Evolutionary conservation across 306 rosid species (phyloP), one percentile per base, ranked within the genome.

Genomic region (Vigna radiata): DNA sequence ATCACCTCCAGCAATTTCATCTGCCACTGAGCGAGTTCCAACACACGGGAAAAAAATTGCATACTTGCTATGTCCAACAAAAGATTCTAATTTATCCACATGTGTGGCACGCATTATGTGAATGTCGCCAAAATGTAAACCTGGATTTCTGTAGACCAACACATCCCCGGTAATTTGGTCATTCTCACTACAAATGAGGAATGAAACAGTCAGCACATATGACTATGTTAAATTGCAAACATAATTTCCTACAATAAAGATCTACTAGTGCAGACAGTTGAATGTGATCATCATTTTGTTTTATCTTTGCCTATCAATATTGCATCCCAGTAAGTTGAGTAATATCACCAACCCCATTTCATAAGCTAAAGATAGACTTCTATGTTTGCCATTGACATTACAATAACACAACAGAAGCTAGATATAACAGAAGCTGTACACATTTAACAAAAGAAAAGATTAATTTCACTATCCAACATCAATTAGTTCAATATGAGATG

Each of bases 1-100:
- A 84, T 94, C 97, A 58, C 94, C 97, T n/a, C 91, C 88, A 7
- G 77, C 96, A 18, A 94, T 94, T 83, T 94, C 96, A 82, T 94
- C 94, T 33, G 90, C 97, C 53, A 90, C 50, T 7, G 96, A 88
- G 53, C 96, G 94, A 54, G 88, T 88, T 54, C 98, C 98, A 19
- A 87, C 93, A 55, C 85, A 23, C 5, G 97, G 85, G 79, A 94
- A 94, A 85, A 94, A 90, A 81, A 94, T 94, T 25, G 82, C 97
- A 79, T 85, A 91, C 62, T 88, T 90, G 3, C 90, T 84, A 65
- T 89, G 79, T 23, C 98, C 97, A 41, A 94, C 86, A 39, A 58
- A 59, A 56, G 88, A 79, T 67, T 81, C 83, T 60, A 94, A 27
- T n/a, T 74, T 80, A 46, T 77, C 55, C 47, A 91, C 87, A 60